Percentiles rank a stretch among this genome's conserved stretches.
These are phyloP conservation scores for Neurospora sp. DNA, from an alignment of 495 filamentous ascomycete genomes.

Conservation along the genomic window DNA sequence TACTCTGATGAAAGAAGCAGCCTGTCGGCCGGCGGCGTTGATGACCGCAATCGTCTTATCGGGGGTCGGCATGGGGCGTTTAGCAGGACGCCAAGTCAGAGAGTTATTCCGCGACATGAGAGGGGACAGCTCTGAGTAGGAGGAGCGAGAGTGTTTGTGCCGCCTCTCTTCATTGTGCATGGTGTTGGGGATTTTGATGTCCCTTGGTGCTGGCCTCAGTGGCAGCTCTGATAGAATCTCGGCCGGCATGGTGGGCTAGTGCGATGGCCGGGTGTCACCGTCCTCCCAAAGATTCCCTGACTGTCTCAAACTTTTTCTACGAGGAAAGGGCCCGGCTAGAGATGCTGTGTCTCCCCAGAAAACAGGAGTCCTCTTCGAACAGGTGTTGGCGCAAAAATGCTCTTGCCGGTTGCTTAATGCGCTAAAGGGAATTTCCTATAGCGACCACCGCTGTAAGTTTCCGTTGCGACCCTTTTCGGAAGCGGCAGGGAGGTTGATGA, in stretches of 20 bases:
- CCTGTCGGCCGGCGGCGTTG: constrained; percentile 87
- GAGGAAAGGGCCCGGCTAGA: neutral
- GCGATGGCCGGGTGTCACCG: neutral
- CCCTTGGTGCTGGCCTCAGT: constrained; percentile 29
- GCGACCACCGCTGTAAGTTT: neutral
- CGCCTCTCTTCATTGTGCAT: constrained; percentile 23
- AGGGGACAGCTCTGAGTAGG: constrained; percentile 41
- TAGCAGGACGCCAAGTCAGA: constrained; percentile 38
- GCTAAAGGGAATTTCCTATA: neutral
- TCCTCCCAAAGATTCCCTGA: neutral
- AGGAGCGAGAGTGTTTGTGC: constrained; percentile 44
- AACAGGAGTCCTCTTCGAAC: neutral
- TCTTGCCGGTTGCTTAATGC: neutral
- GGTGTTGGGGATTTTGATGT: constrained; percentile 23
- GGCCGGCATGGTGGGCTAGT: constrained; percentile 20
- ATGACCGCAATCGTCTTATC: constrained; percentile 81
- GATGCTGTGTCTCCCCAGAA: neutral
- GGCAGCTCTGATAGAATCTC: constrained; percentile 31
- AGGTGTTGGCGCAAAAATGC: neutral
- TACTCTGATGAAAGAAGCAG: constrained; percentile 84
- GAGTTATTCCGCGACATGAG: constrained; percentile 39
- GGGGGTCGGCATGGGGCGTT: constrained; percentile 42
- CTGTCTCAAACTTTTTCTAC: neutral
- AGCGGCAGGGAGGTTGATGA: neutral
- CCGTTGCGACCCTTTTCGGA: neutral